Base-by-base conservation (phyloP, 1,284 basidiomycete genomes). In the Rhizopogon hawkerae region DNA sequence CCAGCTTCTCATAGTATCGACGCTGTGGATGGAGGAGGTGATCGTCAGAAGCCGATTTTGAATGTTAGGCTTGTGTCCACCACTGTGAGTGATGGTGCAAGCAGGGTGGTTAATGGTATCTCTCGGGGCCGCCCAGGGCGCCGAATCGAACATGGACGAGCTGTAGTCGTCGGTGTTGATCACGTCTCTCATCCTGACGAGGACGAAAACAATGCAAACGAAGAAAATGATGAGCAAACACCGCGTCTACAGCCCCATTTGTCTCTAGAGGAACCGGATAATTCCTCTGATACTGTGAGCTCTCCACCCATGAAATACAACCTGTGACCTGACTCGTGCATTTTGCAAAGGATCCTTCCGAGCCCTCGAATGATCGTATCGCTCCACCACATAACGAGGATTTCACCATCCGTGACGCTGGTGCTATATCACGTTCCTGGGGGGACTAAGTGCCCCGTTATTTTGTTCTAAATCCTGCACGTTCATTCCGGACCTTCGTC, bases 351-450 rank as follows among this genome's bases (percentile, higher is more conserved):
- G 50, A 23, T 36, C 35, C 50, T 18, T 44, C 42, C 34, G 21
- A 41, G 35, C 24, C 42, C 39, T 53, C 52, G 50, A 13, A 14
- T 43, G 53, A 53, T 46, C 29, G 6, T 13, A 45, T 34, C 31
- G 42, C 56, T 35, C 55, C 50, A 48, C 54, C 44, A n/a, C 36
- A 34, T 46, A 46, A 56, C 52, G 62, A 65, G 46, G 49, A 55
- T 48, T 67, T 64, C 47, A 52, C 14, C 3, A 60, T 65, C 41
- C 54, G 47, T 47, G 62, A 65, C 47, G 62, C 66, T 49, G 63
- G 63, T 35, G 62, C 63, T 13, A 64, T 65, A 37, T 65, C 63
- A 56, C 60, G 66, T 42, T 65, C 63, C 26, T 65, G 63, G 63
- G 63, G 53, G 9, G 63, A 68, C 57, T 67, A 47, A 66, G 41